Evolutionary conservation across 2,329 filamentous ascomycete species (phyloP), one percentile per base, ranked within the genome.

Genomic region (Paecilomyces niveus): DNA sequence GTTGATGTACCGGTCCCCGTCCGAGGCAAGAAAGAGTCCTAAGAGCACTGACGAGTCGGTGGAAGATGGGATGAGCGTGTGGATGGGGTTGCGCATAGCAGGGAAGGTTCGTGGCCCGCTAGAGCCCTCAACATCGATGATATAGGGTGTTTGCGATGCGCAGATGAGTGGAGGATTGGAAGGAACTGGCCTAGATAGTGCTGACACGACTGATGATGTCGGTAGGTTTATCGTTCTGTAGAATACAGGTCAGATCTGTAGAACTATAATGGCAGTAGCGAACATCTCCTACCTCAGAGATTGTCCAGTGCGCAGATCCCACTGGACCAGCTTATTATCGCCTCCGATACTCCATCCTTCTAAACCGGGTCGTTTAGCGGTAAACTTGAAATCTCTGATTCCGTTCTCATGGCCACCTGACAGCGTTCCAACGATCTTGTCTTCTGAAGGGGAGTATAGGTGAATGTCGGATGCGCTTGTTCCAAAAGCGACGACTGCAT

Each of bases 261-360:
- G 35, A 29, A 33, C 7, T 13, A 29, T 50, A 59, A 54, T 39
- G 5, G 56, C 13, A 63, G 53, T 24, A 54, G 51, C 21, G 54
- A 53, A 15, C 15, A n/a, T 45, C 15, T 32, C 65, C 61, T 72
- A 81, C 80, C 76, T 74, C 58, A 75, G 70, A 54, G 69, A 72
- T 61, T 74, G 69, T 57, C 75, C 73, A 22, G 72, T 77, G 62
- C 66, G 70, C 57, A 82, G 65, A 69, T 82, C 77, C 80, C 80
- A 82, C 63, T 81, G 79, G 22, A 81, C 74, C 54, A 82, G 72
- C 64, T 78, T 81, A 60, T 77, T 78, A 67, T 82, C 80, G 54
- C 76, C 77, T 54, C 80, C 80, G 59, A 81, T 76, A 73, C 80
- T 82, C 80, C 80, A 82, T n/a, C 73, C 80, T 62, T 78, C 76